Evolutionary conservation across 2,329 filamentous ascomycete genomes (phyloP), one percentile per base, ranked within the genome.

Genomic region (Fusarium multiceps): DNA sequence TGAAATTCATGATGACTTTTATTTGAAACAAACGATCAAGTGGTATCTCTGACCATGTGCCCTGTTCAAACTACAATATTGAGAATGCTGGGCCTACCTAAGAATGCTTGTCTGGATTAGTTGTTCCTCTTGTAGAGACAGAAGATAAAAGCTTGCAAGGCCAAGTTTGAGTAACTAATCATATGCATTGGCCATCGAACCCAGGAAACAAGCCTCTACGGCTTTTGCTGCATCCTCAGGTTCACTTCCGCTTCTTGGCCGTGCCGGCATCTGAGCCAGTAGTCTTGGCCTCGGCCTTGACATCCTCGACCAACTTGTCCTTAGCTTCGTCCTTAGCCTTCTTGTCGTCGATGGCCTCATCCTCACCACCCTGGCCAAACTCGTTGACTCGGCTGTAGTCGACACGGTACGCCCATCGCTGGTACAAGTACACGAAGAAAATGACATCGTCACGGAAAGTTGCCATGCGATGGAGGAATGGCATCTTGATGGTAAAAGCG

Each of bases 401-500:
- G 66, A 96, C 86, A 82, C 91, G 93, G 85, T 99, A 99, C 57
- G 91, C 91, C 88, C 90, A 99, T 66, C 91, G 89, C 83, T 99
- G 96, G 82, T 99, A 99, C 6, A 99, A 75, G 82, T 98, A 99
- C 63, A 99, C 87, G 79, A 99, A 99, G 86, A 99, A 99, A 78
- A 99, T 98, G 71, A 99, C 86, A 77, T 99, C 96, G 79, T 99
- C 96, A 65, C 96, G 88, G 69, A 99, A 87, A 1, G 96, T 98
- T 1, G 96, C 94, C 53, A 99, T 85, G 18, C 96, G 89, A 81
- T 99, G 96, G 54, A 99, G 86, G 68, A 94, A 89, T 1, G 96
- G 96, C 96, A 99, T 99, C 84, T 98, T 98, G 84, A 99, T 98
- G 41, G 96, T 99, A 77, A 98, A 99, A 4, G 96, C 96, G 78